Evolutionary conservation across 441 rosid species (phyloP), one percentile per base, ranked within the genome.

Genomic region (Flueggea neowawraea): DNA sequence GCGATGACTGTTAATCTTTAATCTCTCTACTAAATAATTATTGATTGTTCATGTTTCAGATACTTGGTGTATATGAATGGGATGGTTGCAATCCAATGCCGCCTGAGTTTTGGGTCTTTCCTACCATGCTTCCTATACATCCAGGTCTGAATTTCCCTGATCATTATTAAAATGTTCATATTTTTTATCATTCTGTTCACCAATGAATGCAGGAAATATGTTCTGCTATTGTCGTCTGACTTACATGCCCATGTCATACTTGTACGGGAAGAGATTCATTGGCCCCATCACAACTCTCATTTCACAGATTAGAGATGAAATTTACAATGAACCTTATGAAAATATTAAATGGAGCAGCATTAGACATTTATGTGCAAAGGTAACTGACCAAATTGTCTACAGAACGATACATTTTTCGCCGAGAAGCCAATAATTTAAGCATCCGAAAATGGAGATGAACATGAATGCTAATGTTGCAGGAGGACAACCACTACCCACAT

Each of bases 181-280:
- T 36, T 36, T 36, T 22, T 22, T 2, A 36, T 36, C 41, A 36
- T 36, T n/a, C 41, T 36, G 41, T 36, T 36, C 7, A 1, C 0
- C 9, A 8, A 36, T 5, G 6, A 36, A 52, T 62, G 71, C 82
- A 86, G 89, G 72, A 41, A 84, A 88, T 68, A 84, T 87, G 85
- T 82, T 82, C 73, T 78, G 89, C 73, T 81, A 81, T 51, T 72
- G 87, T 68, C 84, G 96, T 22, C 33, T 83, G 71, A 78, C 80
- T 56, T 87, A 85, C 77, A 79, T 90, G 86, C 88, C 93, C 6
- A 77, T 84, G 82, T 84, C 91, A 15, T 85, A 88, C 62, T 73
- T 88, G 13, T 88, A 88, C 12, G 93, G 92, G 41, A 88, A 78
- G 72, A 79, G 80, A 52, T 88, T 81, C 10, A 84, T 86, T 4